Percentiles rank a stretch among this genome's conserved stretches.
Conservation (phyloP, 768 basidiomycete genomes). For the Macrolepiota fuliginosa region DNA sequence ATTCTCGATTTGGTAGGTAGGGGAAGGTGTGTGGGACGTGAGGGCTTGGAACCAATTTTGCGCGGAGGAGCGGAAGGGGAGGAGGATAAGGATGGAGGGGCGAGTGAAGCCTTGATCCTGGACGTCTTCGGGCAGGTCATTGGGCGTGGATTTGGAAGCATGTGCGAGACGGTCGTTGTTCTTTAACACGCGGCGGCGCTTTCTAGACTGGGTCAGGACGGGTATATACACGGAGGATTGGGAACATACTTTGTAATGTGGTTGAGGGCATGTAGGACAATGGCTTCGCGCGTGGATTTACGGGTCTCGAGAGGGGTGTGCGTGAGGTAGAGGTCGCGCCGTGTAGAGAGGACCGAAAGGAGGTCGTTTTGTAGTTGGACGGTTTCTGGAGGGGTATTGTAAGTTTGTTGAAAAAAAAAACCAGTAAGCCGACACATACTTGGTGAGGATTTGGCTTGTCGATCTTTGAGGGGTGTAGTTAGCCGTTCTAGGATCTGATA, state of each 20-base stretch:
- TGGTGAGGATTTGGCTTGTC: constrained; percentile 50
- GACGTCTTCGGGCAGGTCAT: constrained; percentile 65
- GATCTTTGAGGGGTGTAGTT: constrained; percentile 48
- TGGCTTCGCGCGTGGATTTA: constrained; percentile 60
- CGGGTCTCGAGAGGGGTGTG: constrained; percentile 65
- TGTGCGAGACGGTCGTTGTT: constrained; percentile 91
- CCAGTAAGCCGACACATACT: constrained; percentile 37
- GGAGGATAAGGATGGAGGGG: constrained; percentile 87
- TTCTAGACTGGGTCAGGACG: constrained; percentile 46
- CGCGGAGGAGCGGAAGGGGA: constrained; percentile 91
- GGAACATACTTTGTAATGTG: constrained; percentile 79
- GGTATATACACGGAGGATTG: not conserved
- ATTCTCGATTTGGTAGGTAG: constrained; percentile 84
- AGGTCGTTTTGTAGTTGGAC: constrained; percentile 63
- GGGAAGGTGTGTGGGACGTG: constrained; percentile 69
- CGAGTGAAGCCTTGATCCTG: constrained; percentile 99
- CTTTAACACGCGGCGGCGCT: constrained; percentile 84
- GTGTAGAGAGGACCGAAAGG: constrained; percentile 59
- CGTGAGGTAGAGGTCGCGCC: constrained; percentile 78
- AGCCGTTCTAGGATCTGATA: constrained; percentile 57
- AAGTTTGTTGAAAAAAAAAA: not conserved
- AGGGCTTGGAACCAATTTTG: constrained; percentile 80
- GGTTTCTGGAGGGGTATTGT: constrained; percentile 34
- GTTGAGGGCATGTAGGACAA: constrained; percentile 79
- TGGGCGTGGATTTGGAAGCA: constrained; percentile 53